A percentile compares a stretch with the other conserved stretches of the same genome.
These are phyloP conservation scores for Naganishia vishniacii DNA, from an alignment of 768 basidiomycete species.

Conservation along the genomic window DNA sequence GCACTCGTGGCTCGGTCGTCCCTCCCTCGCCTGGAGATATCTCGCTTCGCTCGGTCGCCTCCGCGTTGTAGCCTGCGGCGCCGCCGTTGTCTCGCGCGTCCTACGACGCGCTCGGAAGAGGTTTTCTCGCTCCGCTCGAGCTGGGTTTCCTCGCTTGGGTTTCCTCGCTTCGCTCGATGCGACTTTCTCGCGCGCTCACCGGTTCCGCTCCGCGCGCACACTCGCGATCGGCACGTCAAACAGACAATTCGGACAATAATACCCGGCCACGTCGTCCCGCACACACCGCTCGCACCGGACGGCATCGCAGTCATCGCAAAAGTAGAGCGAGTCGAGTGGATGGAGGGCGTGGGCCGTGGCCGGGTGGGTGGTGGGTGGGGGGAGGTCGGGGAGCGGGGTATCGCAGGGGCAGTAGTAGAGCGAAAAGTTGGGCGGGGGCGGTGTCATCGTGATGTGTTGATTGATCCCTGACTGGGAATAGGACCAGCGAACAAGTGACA, in stretches of 20 bases:
- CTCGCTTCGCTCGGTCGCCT: too few relatives aligned
- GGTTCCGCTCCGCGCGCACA: slow-evolving; percentile 95
- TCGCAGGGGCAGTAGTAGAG: slow-evolving; percentile 8
- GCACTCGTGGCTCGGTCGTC: too few relatives aligned
- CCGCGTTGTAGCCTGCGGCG: too few relatives aligned
- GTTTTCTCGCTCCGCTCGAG: too few relatives aligned
- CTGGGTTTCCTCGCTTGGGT: too few relatives aligned
- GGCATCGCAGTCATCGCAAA: slow-evolving; percentile 97
- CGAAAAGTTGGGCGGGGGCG: slow-evolving; percentile 2
- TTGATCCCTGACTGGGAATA: too few relatives aligned
- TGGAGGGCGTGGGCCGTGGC: slow-evolving; percentile 79
- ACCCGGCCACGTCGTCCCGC: slow-evolving; percentile 85
- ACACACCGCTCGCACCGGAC: slow-evolving; percentile 90
- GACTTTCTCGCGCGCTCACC: slow-evolving; percentile 59
- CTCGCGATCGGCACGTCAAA: slow-evolving; percentile 98
- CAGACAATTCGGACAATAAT: slow-evolving; percentile 95
- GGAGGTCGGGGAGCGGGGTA: background rate
- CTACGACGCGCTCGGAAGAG: too few relatives aligned
- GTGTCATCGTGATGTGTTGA: too few relatives aligned
- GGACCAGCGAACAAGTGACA: too few relatives aligned
- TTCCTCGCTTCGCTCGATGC: too few relatives aligned
- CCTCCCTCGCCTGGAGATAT: too few relatives aligned
- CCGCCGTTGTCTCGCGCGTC: too few relatives aligned
- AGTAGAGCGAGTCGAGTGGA: slow-evolving; percentile 76
- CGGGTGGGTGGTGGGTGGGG: slow-evolving; percentile 23